Conservation (phyloP, 306 rosid species). For the Dicorynia guianensis region DNA sequence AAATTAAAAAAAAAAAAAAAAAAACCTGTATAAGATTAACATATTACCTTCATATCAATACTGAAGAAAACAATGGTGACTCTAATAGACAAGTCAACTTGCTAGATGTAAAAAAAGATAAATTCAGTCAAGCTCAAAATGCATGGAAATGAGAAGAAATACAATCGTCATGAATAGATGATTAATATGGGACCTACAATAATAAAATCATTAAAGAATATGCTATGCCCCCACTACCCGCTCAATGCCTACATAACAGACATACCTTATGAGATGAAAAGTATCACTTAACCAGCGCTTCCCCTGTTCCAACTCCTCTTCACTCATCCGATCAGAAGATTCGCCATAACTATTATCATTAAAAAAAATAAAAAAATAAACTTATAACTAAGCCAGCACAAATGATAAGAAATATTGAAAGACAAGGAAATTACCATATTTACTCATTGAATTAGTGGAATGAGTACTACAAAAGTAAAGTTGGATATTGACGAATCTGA, state of each 20-base stretch:
- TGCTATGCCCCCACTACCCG: conserved; percentile 22
- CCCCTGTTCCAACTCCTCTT: conserved; percentile 76
- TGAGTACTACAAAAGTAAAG: conserved; percentile 12
- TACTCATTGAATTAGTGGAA: conserved; percentile 13
- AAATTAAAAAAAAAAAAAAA: background rate
- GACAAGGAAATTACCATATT: conserved; percentile 25
- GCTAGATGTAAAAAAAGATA: background rate
- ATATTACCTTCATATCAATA: background rate
- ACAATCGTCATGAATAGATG: conserved; percentile 17
- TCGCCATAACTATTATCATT: conserved; percentile 64
- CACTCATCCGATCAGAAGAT: conserved; percentile 66
- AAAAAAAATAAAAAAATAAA: conserved; percentile 42
- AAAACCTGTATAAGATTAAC: background rate
- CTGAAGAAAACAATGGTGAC: background rate
- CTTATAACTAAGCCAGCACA: conserved; percentile 26
- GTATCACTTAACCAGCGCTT: conserved; percentile 82
- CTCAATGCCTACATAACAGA: conserved; percentile 25
- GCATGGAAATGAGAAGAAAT: background rate
- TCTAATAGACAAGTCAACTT: background rate
- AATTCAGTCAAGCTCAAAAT: conserved; percentile 15
- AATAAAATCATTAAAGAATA: conserved; percentile 3
- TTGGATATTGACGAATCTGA: conserved; percentile 7
- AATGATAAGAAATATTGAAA: conserved; percentile 21
- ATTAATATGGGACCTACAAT: background rate
- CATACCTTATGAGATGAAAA: conserved; percentile 84